Percentiles rank a stretch among this genome's conserved stretches.
Evolutionary conservation across 2,329 filamentous ascomycete species (phyloP).

Genomic region (Pochonia chlamydosporia): DNA sequence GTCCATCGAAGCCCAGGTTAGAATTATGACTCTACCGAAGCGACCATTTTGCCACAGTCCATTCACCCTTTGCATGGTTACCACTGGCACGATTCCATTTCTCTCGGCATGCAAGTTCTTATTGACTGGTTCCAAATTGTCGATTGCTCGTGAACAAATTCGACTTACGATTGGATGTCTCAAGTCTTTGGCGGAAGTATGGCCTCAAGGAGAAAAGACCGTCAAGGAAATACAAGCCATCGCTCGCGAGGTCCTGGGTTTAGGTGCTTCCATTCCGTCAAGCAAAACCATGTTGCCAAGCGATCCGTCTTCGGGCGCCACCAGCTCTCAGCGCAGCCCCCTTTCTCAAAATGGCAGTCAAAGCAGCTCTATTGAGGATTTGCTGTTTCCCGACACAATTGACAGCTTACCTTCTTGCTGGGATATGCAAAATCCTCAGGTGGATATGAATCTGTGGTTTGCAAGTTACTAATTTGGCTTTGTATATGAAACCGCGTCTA

Average conservation of each 20-base stretch:
- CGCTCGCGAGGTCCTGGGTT: constrained; percentile 23
- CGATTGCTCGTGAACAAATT: constrained; percentile 33
- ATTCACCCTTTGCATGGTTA: constrained; percentile 35
- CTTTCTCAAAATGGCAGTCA: too few relatives aligned
- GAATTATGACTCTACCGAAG: constrained; percentile 29
- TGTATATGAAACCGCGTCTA: too few relatives aligned
- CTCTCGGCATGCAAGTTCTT: constrained; percentile 31
- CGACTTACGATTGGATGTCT: constrained; percentile 35
- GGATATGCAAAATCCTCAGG: too few relatives aligned
- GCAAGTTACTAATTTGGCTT: too few relatives aligned
- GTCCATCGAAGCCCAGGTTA: constrained; percentile 31
- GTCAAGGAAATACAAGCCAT: constrained; percentile 34
- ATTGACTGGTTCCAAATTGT: constrained; percentile 24
- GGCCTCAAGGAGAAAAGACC: constrained; percentile 29
- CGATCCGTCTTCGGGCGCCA: too few relatives aligned
- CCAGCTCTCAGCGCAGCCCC: too few relatives aligned
- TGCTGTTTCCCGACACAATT: too few relatives aligned
- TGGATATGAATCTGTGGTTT: too few relatives aligned
- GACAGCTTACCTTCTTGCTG: too few relatives aligned
- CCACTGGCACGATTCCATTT: constrained; percentile 27
- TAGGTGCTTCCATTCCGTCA: background rate
- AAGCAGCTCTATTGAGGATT: too few relatives aligned
- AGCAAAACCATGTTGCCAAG: too few relatives aligned
- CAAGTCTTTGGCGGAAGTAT: constrained; percentile 27
- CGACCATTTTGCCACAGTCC: constrained; percentile 29